These are phyloP conservation scores for Fomes fomentarius DNA, from an alignment of 1,284 basidiomycete genomes.

Conservation along the genomic window DNA sequence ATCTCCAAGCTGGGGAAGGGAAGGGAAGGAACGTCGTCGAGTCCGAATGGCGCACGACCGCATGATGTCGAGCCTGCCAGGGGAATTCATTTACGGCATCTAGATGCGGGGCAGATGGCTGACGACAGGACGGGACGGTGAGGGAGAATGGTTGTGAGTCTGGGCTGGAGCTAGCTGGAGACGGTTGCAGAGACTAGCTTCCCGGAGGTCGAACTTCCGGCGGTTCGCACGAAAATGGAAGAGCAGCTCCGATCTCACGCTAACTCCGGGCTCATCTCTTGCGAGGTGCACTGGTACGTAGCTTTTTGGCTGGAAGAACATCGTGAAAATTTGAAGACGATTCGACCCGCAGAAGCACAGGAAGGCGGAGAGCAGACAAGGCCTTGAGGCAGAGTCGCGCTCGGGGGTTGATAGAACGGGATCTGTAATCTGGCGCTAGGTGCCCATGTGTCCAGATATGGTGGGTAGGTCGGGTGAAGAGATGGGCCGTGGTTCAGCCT, in stretches of 20 bases:
- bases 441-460: not conserved
- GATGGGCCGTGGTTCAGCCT: not conserved
- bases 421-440: not conserved
- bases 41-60: not conserved
- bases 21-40: conserved; percentile 4
- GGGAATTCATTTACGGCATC: not conserved
- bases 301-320: too few species aligned
- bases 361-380: not conserved
- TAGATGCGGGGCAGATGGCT: not conserved
- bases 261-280: not conserved
- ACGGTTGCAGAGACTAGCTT: not conserved
- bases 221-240: not conserved
- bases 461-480: not conserved
- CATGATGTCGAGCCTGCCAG: not conserved
- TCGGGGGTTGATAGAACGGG: not conserved
- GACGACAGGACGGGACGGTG: not conserved
- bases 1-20: conserved; percentile 30
- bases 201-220: not conserved
- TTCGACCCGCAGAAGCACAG: too few species aligned
- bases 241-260: not conserved
- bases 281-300: too few species aligned
- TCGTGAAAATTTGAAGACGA: too few species aligned
- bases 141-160: too few species aligned
- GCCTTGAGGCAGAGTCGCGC: too few species aligned
- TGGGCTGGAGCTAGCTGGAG: too few species aligned